These are phyloP conservation scores for Mortierella antarctica DNA, from an alignment of 192 early-diverging fungal species.

Conservation along the genomic window DNA sequence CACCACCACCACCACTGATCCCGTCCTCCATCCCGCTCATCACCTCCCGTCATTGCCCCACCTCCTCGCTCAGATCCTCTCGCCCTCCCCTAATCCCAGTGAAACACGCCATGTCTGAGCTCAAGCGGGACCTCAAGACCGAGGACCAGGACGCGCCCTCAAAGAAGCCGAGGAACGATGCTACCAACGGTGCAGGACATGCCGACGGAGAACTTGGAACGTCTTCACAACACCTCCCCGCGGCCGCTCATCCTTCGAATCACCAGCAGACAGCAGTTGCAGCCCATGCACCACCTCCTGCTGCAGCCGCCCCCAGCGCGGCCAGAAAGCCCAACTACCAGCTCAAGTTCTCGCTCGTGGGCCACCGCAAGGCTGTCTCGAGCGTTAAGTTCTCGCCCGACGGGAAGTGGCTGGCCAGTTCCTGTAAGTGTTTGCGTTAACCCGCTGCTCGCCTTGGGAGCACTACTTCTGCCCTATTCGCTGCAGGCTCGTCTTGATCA, in stretches of 20 bases:
- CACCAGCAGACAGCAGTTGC: no score
- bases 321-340: slow-evolving; percentile 81
- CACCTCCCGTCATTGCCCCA: not conserved
- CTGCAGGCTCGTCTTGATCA: no score
- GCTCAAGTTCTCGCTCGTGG: slow-evolving; percentile 88
- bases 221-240: no score
- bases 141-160: slow-evolving; percentile 27
- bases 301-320: slow-evolving; percentile 10
- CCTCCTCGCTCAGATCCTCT: not conserved
- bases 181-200: slow-evolving; percentile 23
- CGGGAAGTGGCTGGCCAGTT: slow-evolving; percentile 95
- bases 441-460: not conserved
- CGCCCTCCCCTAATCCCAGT: not conserved
- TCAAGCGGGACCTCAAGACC: slow-evolving; percentile 43
- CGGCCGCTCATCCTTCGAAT: no score
- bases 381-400: slow-evolving; percentile 98
- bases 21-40: no score
- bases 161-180: slow-evolving; percentile 43
- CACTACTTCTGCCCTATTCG: no score
- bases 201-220: not conserved
- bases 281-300: slow-evolving; percentile 6
- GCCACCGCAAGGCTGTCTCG: slow-evolving; percentile 95
- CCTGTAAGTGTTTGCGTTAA: slow-evolving; percentile 64
- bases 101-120: slow-evolving; percentile 33
- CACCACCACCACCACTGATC: no score